A percentile compares a stretch with the other conserved stretches of the same genome.
These are phyloP conservation scores for Echites panduratus DNA, from an alignment of 257 asterid species.

Conservation along the genomic window DNA sequence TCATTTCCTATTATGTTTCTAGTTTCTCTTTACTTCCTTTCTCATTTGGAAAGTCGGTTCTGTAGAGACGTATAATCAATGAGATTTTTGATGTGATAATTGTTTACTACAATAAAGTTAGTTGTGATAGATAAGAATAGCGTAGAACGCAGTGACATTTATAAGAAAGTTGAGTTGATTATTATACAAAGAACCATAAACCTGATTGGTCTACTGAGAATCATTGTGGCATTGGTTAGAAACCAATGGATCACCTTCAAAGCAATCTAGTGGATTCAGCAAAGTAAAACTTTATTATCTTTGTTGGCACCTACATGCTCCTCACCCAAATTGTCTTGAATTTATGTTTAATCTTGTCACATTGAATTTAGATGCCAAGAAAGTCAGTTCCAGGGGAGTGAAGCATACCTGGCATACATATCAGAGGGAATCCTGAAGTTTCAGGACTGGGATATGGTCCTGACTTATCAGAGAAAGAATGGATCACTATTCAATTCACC, in stretches of 20 bases:
- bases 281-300: background rate
- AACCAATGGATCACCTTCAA: too few species aligned
- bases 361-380: conserved; percentile 33
- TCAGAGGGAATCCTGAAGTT: conserved; percentile 64
- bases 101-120: background rate
- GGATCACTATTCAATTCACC: conserved; percentile 93
- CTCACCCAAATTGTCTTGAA: background rate
- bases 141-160: background rate
- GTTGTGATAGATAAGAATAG: background rate
- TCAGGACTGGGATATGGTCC: conserved; percentile 50
- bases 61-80: background rate
- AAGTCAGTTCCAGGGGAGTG: conserved; percentile 33
- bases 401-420: conserved; percentile 56
- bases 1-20: background rate
- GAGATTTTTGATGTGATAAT: background rate
- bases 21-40: background rate
- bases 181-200: background rate
- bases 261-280: too few species aligned
- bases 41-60: background rate
- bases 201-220: background rate
- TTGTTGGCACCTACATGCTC: background rate
- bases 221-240: too few species aligned
- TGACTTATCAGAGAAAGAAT: conserved; percentile 68
- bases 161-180: background rate
- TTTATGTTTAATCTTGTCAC: background rate